A percentile compares a stretch with the other conserved stretches of the same genome.
Evolutionary conservation across 768 basidiomycete species (phyloP).

Genomic region (Suillus tomentosus): DNA sequence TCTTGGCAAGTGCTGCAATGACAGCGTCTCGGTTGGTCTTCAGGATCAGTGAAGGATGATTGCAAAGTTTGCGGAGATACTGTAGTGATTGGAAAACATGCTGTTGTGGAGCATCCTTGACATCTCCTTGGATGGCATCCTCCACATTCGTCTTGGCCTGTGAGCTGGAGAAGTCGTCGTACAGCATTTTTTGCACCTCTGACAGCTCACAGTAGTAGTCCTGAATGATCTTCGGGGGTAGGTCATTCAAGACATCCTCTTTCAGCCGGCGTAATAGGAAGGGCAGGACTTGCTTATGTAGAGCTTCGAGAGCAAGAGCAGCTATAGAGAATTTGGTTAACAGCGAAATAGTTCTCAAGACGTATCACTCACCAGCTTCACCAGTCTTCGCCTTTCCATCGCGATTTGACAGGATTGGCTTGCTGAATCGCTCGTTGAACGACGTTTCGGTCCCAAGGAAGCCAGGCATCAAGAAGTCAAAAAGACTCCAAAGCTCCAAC

Average conservation of each 20-base stretch:
- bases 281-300: constrained; percentile 99
- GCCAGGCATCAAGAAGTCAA: constrained; percentile 99
- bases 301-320: constrained; percentile 88
- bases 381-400: constrained; percentile 94
- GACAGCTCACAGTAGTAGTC: constrained; percentile 99
- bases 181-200: constrained; percentile 88
- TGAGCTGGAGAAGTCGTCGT: constrained; percentile 90
- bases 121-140: constrained; percentile 52
- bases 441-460: constrained; percentile 94
- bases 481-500: constrained; percentile 95
- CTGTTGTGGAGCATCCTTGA: constrained; percentile 55
- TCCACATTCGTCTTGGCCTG: constrained; percentile 66
- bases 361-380: constrained; percentile 78
- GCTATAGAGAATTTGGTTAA: constrained; percentile 50
- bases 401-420: constrained; percentile 91
- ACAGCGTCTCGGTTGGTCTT: constrained; percentile 68
- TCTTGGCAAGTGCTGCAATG: constrained; percentile 55
- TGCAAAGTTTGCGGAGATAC: constrained; percentile 96
- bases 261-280: constrained; percentile 95
- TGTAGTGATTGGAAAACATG: constrained; percentile 98
- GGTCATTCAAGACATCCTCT: constrained; percentile 93
- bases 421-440: constrained; percentile 95
- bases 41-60: constrained; percentile 91
- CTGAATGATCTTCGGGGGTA: constrained; percentile 99
- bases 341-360: constrained; percentile 4